Base-by-base conservation (phyloP, 2,329 filamentous ascomycete species). In the Pseudodiploospora longispora region DNA sequence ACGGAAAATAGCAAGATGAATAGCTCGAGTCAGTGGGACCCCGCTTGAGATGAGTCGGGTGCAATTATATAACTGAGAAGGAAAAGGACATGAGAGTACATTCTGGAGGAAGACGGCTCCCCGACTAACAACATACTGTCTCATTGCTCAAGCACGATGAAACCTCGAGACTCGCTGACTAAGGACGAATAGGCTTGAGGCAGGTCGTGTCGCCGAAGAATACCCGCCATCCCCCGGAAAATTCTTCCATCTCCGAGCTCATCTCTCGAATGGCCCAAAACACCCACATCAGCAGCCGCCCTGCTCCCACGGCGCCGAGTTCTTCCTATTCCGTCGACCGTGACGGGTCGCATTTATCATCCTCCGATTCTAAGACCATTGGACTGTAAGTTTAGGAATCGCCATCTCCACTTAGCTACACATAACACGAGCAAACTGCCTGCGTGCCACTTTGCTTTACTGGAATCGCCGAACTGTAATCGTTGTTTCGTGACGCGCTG, bases 291-390 rank as follows among this genome's bases (percentile, higher is more conserved):
- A 19, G 19, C 45, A 40, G 45, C 40, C 41, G 38, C 54, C 19
- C 53, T 54, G 50, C 47, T 49, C 41, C 49, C 48, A 55, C 53
- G 61, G 58, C 53, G 57, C 60, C 60, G 65, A 67, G 66, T 70
- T 70, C 66, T 70, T 70, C 67, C 67, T 69, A 60, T 65, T 70
- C 67, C 67, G 67, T 66, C 60, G 57, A 61, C 53, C 56, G 52
- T 50, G 55, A 55, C 55, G 52, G 63, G 59, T 66, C 63, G 62
- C 64, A 67, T 66, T 67, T 66, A 67, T 64, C 62, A 63, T 64
- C 62, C 52, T 65, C 64, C 64, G 63, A 56, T 53, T 44, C 52
- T 50, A 50, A 52, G 50, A 44, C 49, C 52, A 30, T 38, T 42
- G 41, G 57, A 54, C 50, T 63, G 61, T 65, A 63, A 65, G 62